Conservation (phyloP, 1,284 basidiomycete genomes). For the Fomitopsis schrenkii region DNA sequence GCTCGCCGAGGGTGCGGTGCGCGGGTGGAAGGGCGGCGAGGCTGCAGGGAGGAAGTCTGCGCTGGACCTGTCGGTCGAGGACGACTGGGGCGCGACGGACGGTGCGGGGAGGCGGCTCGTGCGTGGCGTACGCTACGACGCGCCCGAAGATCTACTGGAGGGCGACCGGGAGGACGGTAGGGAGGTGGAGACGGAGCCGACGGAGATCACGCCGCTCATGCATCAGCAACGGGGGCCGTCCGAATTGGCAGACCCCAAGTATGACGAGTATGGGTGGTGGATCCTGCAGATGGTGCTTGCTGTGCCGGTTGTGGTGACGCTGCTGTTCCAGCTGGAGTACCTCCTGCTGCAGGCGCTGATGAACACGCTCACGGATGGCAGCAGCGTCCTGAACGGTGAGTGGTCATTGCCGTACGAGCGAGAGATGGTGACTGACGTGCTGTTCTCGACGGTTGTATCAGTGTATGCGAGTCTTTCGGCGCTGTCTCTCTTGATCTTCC, state of each 20-base stretch:
- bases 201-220: constrained; percentile 48
- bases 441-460: constrained; percentile 17
- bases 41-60: not conserved
- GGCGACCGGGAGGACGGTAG: constrained; percentile 27
- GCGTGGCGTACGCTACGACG: constrained; percentile 13
- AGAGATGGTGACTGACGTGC: not conserved
- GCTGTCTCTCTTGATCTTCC: constrained; percentile 44
- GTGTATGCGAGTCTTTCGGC: constrained; percentile 50
- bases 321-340: constrained; percentile 52
- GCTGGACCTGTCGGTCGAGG: constrained; percentile 10
- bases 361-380: constrained; percentile 69
- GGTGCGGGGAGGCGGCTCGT: constrained; percentile 13
- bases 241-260: constrained; percentile 14
- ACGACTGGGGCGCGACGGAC: constrained; percentile 13
- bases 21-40: constrained; percentile 2
- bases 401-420: constrained; percentile 2
- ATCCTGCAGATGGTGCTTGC: constrained; percentile 54
- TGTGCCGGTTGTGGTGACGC: constrained; percentile 52
- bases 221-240: constrained; percentile 24
- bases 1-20: constrained; percentile 5
- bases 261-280: constrained; percentile 53
- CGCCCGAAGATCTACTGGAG: not conserved
- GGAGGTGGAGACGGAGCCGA: constrained; percentile 38
- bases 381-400: constrained; percentile 43
- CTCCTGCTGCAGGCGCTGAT: constrained; percentile 46